Base-by-base conservation (phyloP, 805 yeast genomes). In the Starmerella etchellsii region DNA sequence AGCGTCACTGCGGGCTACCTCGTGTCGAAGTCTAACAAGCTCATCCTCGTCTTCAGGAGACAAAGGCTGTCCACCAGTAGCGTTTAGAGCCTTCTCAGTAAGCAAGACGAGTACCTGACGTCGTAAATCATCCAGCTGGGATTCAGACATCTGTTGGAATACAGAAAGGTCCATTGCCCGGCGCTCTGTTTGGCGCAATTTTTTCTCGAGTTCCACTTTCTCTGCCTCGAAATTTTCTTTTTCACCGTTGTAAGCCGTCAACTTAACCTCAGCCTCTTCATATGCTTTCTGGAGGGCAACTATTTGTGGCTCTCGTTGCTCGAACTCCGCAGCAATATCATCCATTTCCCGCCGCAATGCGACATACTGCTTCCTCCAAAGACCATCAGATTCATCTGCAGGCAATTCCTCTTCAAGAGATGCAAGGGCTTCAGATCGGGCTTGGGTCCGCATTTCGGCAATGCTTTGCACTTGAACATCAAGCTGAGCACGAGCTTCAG, bases 101-200 rank as follows among this genome's bases (percentile, higher is more conserved):
- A 88, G 65, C 28, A 85, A 66, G 36, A 68, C 70, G 50, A 81
- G 83, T n/a, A 91, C 70, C 57, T 88, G 97, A 32, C 76, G 74
- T 6, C 93, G 81, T 30, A 88, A 63, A 54, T 88, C 96, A 23
- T 68, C 62, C 32, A 78, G 71, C 48, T 78, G 75, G 42, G 69
- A 71, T 34, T 69, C 67, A 47, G 80, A 57, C 4, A 71, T 62
- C 14, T 56, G 60, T 13, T 69, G 54, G 49, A 74, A 78, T 21
- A 63, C 57, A 47, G 68, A 68, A 32, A 63, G 58, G 40, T 73
- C 79, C 11, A 59, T 54, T 26, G 56, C 48, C 36, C 57, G 63
- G 23, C 50, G 49, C 20, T 61, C 58, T 10, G 50, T 39, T 29
- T 56, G 59, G 31, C 61, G 48, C 41, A 61, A 57, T 16, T 51